Evolutionary conservation across 345 rosid species (phyloP).

Genomic region (Hibiscus mutabilis): DNA sequence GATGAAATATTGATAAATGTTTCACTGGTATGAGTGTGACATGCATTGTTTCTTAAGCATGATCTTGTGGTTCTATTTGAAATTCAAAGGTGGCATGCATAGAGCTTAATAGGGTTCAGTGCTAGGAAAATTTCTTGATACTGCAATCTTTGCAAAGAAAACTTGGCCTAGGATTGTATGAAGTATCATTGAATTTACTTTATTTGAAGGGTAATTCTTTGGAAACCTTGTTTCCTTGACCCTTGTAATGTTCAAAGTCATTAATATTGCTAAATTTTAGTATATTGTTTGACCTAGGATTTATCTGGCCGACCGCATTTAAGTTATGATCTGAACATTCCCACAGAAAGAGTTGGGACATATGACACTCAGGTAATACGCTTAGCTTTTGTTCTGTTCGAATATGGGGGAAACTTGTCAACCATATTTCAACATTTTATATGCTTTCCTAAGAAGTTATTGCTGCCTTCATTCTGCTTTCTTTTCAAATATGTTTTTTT

Average conservation of each 20-base stretch:
- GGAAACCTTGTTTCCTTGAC: background rate
- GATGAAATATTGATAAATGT: constrained; percentile 87
- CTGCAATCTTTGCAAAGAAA: background rate
- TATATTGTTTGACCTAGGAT: constrained; percentile 44
- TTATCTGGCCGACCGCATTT: constrained; percentile 80
- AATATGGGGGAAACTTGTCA: background rate
- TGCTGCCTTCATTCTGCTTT: background rate
- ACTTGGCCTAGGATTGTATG: background rate
- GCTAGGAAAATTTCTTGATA: no score
- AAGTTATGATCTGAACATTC: constrained; percentile 68
- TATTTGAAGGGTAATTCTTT: background rate
- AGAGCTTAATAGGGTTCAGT: background rate
- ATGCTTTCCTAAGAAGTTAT: background rate
- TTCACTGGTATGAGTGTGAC: constrained; percentile 45
- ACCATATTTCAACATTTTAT: background rate
- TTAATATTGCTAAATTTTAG: constrained; percentile 4
- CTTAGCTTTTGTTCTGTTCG: constrained; percentile 6
- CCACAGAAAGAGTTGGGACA: constrained; percentile 76
- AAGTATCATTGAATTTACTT: background rate
- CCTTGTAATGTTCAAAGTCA: background rate
- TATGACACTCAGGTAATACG: constrained; percentile 74
- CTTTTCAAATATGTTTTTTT: background rate
- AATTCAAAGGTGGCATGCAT: no score
- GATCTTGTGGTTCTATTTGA: no score
- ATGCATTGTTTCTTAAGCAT: constrained; percentile 18